phyloP scores from a whole-genome alignment of 371 early-diverging fungal genomes.

The Mucor velutinosus region DNA sequence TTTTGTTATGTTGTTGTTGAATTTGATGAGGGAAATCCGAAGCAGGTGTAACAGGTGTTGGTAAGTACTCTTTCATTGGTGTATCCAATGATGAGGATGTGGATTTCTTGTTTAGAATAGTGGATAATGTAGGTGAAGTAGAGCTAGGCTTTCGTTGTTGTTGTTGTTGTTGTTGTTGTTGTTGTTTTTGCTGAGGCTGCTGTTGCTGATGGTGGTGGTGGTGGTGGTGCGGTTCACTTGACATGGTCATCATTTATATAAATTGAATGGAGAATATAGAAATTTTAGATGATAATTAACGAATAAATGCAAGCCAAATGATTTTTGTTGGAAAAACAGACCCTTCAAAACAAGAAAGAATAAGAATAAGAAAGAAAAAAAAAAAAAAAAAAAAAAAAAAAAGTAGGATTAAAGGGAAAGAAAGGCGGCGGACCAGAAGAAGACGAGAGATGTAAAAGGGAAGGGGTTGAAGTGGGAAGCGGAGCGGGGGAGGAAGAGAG shows the following conservation, averaged over 20 bases:
- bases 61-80: slow-evolving; percentile 30
- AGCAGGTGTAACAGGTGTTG: slow-evolving; percentile 31
- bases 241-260: slow-evolving; percentile 6
- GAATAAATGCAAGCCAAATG: neutral
- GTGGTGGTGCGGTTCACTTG: neutral
- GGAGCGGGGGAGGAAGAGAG: neutral
- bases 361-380: neutral
- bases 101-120: slow-evolving; percentile 5
- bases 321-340: neutral
- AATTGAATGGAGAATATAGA: neutral
- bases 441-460: slow-evolving; percentile 1
- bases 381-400: slow-evolving; percentile 9
- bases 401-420: neutral
- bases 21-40: slow-evolving; percentile 24
- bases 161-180: neutral
- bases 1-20: slow-evolving; percentile 8
- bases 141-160: neutral
- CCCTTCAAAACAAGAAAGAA: too few relatives aligned
- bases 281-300: neutral
- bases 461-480: neutral
- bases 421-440: neutral
- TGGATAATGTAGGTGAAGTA: slow-evolving; percentile 10
- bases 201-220: too few relatives aligned
- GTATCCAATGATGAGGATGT: slow-evolving; percentile 8
- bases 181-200: too few relatives aligned